These are phyloP conservation scores for Coemansia interrupta DNA, from an alignment of 192 early-diverging fungal species.

Conservation along the genomic window DNA sequence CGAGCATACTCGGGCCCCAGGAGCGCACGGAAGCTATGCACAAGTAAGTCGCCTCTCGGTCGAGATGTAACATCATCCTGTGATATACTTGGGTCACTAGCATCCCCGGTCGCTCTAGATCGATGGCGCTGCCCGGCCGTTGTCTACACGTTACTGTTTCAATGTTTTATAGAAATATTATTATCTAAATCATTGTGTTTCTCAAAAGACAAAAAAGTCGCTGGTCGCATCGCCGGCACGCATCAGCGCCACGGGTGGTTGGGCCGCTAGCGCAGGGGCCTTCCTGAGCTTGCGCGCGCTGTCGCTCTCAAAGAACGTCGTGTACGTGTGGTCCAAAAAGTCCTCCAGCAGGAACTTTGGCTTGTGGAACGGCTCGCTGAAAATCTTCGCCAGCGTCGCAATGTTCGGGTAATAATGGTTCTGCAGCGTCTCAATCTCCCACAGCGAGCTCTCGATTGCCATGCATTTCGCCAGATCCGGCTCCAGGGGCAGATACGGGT, in stretches of 20 bases:
- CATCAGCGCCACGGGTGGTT: constrained; percentile 54
- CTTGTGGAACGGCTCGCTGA: constrained; percentile 84
- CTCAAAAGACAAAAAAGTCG: constrained; percentile 39
- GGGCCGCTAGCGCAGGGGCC: constrained; percentile 58
- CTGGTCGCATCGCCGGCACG: constrained; percentile 50
- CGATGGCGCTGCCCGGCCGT: too few relatives aligned
- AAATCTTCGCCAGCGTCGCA: constrained; percentile 77
- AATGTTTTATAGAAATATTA: too few relatives aligned
- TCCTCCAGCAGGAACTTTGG: constrained; percentile 88
- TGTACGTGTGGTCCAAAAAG: constrained; percentile 90
- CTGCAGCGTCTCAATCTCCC: constrained; percentile 88
- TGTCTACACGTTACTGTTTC: too few relatives aligned
- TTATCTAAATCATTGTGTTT: too few relatives aligned
- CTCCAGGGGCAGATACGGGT: constrained; percentile 55
- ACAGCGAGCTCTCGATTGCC: constrained; percentile 84
- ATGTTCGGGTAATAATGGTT: constrained; percentile 87
- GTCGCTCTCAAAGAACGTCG: constrained; percentile 69
- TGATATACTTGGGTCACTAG: too few relatives aligned
- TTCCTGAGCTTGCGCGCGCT: constrained; percentile 59
- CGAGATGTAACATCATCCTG: too few relatives aligned
- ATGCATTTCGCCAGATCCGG: constrained; percentile 72
- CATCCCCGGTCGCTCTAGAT: too few relatives aligned
- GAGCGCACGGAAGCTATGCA: too few relatives aligned
- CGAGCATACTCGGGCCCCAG: too few relatives aligned
- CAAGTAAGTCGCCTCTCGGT: too few relatives aligned